Conservation (phyloP, 495 filamentous ascomycete species). For the Cudoniella acicularis region DNA sequence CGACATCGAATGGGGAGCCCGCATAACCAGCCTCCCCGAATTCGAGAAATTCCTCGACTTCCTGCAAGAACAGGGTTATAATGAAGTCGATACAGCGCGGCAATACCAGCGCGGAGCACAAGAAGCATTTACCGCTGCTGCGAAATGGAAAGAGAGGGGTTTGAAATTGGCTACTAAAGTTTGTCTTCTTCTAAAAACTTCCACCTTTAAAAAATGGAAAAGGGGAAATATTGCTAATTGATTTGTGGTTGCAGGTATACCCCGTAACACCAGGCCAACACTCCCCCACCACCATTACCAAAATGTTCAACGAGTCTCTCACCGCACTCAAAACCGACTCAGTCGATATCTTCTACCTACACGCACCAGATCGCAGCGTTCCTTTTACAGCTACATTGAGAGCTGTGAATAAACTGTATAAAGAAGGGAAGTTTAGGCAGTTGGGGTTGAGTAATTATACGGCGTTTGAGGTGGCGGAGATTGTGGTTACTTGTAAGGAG, state of each 20-base stretch:
- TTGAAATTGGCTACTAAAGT: constrained; percentile 68
- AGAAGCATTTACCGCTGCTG: constrained; percentile 75
- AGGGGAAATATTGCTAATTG: too few species aligned
- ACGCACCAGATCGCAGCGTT: constrained; percentile 45
- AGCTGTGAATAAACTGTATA: constrained; percentile 45
- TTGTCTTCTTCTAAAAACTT: too few species aligned
- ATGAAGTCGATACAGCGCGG: constrained; percentile 77
- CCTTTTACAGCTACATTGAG: constrained; percentile 47
- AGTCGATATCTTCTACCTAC: constrained; percentile 51
- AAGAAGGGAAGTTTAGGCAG: constrained; percentile 42
- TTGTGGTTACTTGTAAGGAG: constrained; percentile 42
- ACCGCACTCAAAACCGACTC: constrained; percentile 7
- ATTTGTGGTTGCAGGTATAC: not conserved
- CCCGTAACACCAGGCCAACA: not conserved
- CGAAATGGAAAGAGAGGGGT: constrained; percentile 77
- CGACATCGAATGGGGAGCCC: constrained; percentile 31
- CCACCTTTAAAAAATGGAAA: too few species aligned
- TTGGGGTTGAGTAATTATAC: constrained; percentile 48
- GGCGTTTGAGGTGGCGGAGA: constrained; percentile 46
- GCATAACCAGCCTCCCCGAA: constrained; percentile 63
- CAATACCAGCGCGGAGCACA: constrained; percentile 71
- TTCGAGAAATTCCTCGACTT: constrained; percentile 63
- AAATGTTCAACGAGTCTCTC: constrained; percentile 20
- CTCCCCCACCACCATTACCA: not conserved
- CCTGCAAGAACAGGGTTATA: constrained; percentile 70